phyloP scores from a whole-genome alignment of 2,329 filamentous ascomycete species.

The Talaromyces sp. region DNA sequence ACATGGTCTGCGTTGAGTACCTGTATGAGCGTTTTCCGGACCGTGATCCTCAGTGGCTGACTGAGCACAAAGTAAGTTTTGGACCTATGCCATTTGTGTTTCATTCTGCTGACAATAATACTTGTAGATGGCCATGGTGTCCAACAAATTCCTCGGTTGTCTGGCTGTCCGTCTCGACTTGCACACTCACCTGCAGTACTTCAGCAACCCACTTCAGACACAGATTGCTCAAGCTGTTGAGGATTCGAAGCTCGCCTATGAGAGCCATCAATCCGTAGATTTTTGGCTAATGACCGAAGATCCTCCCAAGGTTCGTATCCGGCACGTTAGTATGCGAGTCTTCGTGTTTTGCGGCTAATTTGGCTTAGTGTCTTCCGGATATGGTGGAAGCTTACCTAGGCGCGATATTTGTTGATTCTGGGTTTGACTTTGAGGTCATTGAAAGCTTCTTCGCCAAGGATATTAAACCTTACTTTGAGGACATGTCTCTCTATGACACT shows the following conservation, averaged over 20 bases:
- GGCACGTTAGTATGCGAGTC: neutral
- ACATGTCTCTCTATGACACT: constrained; percentile 83
- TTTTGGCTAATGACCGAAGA: constrained; percentile 44
- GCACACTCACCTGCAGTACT: constrained; percentile 64
- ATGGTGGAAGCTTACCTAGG: constrained; percentile 86
- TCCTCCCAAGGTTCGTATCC: constrained; percentile 40
- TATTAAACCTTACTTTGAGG: constrained; percentile 73
- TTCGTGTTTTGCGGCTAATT: neutral
- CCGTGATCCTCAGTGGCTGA: constrained; percentile 92
- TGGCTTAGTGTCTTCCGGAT: constrained; percentile 66
- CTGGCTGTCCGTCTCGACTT: constrained; percentile 76
- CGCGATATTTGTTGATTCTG: constrained; percentile 85
- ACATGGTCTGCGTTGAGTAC: constrained; percentile 79
- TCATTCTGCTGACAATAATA: neutral
- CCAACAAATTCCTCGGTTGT: constrained; percentile 87
- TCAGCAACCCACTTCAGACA: constrained; percentile 35
- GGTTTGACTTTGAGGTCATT: constrained; percentile 72
- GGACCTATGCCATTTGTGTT: neutral
- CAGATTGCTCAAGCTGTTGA: constrained; percentile 51
- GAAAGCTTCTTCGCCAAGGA: constrained; percentile 72
- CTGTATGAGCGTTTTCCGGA: constrained; percentile 73
- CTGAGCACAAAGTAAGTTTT: constrained; percentile 74
- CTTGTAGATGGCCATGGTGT: constrained; percentile 84
- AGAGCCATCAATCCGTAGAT: constrained; percentile 35
- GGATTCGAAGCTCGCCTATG: constrained; percentile 34